phyloP scores from a whole-genome alignment of 768 basidiomycete genomes.

The Suillus americanus region DNA sequence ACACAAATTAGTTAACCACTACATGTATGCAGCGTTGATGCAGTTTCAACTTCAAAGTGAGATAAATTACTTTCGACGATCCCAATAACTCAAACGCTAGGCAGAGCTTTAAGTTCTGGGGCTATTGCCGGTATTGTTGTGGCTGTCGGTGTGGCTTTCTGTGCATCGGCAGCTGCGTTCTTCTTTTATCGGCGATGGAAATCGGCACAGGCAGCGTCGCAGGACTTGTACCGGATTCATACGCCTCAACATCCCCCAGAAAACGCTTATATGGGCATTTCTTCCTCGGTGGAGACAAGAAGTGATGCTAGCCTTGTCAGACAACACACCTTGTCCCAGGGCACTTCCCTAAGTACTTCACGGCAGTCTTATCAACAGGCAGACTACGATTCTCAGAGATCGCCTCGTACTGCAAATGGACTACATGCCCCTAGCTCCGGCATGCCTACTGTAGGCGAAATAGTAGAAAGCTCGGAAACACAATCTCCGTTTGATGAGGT shows the following conservation, averaged over 20 bases:
- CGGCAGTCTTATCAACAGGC: constrained; percentile 11
- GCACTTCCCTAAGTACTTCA: constrained; percentile 5
- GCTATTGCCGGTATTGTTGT: constrained; percentile 24
- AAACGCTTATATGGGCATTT: constrained; percentile 12
- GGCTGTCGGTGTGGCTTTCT: constrained; percentile 13
- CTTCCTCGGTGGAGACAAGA: constrained; percentile 23
- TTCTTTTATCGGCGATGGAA: constrained; percentile 32
- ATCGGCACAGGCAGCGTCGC: constrained; percentile 17
- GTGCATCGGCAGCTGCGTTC: constrained; percentile 15
- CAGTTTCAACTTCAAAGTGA: constrained; percentile 15
- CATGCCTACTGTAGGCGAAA: constrained; percentile 9
- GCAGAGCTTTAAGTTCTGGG: constrained; percentile 20
- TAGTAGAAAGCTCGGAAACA: not conserved
- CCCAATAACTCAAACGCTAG: constrained; percentile 2
- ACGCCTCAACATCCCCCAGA: constrained; percentile 9
- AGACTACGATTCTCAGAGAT: not conserved
- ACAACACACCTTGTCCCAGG: constrained; percentile 5
- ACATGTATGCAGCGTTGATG: not conserved
- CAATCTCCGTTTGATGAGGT: constrained; percentile 21
- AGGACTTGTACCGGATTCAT: constrained; percentile 13
- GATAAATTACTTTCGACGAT: not conserved
- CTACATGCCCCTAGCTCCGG: not conserved
- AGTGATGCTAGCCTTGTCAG: constrained; percentile 11
- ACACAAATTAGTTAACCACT: not conserved
- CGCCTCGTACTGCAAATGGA: not conserved